Evolutionary conservation across 208 protist genomes (phyloP).

Genomic region (Acanthamoeba quina): DNA sequence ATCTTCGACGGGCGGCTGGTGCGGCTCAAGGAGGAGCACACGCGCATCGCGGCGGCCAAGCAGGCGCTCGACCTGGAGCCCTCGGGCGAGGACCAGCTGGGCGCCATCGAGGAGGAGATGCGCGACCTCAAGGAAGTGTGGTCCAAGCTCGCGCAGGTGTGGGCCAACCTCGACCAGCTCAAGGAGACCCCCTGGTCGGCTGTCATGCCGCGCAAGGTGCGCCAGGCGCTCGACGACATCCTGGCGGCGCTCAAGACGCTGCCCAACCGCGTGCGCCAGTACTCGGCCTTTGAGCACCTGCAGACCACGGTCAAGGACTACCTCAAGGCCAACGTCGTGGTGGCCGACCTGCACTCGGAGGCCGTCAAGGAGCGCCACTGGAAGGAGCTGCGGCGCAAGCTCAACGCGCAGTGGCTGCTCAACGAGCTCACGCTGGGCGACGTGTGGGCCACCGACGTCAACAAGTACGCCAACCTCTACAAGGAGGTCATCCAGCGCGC

Average conservation of each 20-base stretch:
- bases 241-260: constrained; percentile 78
- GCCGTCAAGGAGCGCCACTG: constrained; percentile 96
- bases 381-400: constrained; percentile 91
- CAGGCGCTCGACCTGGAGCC: constrained; percentile 83
- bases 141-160: constrained; percentile 91
- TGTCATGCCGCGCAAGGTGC: constrained; percentile 92
- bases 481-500: constrained; percentile 89
- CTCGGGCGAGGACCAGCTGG: constrained; percentile 84
- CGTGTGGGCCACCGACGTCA: constrained; percentile 96
- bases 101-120: constrained; percentile 92
- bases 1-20: constrained; percentile 89
- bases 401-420: constrained; percentile 94
- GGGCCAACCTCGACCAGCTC: constrained; percentile 91
- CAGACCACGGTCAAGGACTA: constrained; percentile 82
- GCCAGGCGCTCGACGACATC: constrained; percentile 87
- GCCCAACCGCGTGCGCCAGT: constrained; percentile 87
- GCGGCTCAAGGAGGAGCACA: constrained; percentile 78
- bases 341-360: constrained; percentile 79
- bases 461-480: constrained; percentile 82
- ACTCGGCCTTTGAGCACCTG: constrained; percentile 88
- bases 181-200: constrained; percentile 95
- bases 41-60: constrained; percentile 80
- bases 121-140: constrained; percentile 94
- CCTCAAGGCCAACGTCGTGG: constrained; percentile 79
- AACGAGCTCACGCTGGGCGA: constrained; percentile 94